Evolutionary conservation across 805 yeast genomes (phyloP).

Genomic region (Ascoidea tarda): DNA sequence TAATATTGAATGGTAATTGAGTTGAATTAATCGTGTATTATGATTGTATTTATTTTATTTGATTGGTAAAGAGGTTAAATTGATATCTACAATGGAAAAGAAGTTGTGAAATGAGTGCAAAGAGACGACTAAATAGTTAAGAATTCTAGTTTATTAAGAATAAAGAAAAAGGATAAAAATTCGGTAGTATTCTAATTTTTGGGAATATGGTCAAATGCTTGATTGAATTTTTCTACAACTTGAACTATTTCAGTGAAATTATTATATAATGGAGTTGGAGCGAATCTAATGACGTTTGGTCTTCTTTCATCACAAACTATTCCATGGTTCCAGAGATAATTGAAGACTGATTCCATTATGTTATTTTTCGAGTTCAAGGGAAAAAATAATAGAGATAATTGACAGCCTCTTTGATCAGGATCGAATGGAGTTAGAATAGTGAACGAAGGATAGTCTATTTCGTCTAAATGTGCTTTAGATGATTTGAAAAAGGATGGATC

Average conservation of each 20-base stretch:
- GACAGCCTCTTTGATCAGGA: conserved; percentile 58
- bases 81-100: too few species aligned
- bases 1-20: conserved; percentile 6
- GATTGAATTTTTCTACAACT: conserved; percentile 31
- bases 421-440: conserved; percentile 62
- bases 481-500: conserved; percentile 14
- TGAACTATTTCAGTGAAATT: conserved; percentile 47
- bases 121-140: too few species aligned
- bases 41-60: too few species aligned
- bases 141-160: too few species aligned
- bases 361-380: conserved; percentile 24
- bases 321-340: conserved; percentile 35
- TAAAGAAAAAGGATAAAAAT: too few species aligned
- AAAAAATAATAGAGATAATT: conserved; percentile 59
- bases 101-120: too few species aligned
- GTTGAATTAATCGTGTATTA: too few species aligned
- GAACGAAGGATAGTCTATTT: conserved; percentile 22
- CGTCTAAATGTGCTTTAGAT: not conserved
- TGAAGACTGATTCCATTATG: conserved; percentile 50
- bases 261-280: conserved; percentile 78
- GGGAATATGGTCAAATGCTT: conserved; percentile 16
- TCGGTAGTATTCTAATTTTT: not conserved
- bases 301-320: conserved; percentile 79
- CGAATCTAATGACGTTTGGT: conserved; percentile 83
- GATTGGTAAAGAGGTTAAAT: too few species aligned